Conservation (phyloP, 2,329 filamentous ascomycete genomes). For the Xylariaceae sp. region DNA sequence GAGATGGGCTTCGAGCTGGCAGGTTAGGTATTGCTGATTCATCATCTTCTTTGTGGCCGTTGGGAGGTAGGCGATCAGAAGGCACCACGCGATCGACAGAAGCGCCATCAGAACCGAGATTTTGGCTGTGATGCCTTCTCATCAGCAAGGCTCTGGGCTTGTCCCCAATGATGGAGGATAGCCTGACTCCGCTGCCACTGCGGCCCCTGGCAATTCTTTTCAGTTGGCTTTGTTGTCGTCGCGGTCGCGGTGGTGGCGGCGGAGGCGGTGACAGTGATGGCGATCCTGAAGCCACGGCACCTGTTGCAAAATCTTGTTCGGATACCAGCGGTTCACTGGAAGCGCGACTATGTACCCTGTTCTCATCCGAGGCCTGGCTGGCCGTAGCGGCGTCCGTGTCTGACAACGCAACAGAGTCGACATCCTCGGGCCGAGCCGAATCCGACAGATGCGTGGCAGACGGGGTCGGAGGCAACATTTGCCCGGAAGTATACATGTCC, state of each 20-base stretch:
- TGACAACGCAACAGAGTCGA: constrained; percentile 13
- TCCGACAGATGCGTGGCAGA: constrained; percentile 17
- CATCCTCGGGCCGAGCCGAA: constrained; percentile 12
- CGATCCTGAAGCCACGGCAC: background rate
- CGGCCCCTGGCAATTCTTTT: constrained; percentile 40
- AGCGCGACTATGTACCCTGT: constrained; percentile 26
- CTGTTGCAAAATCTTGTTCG: constrained; percentile 26
- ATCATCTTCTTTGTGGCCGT: background rate
- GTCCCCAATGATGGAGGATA: constrained; percentile 22
- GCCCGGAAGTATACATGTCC: constrained; percentile 46
- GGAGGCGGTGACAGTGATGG: too few relatives aligned
- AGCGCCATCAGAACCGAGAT: constrained; percentile 9
- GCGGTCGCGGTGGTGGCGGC: background rate
- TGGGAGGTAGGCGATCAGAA: background rate
- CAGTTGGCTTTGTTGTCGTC: constrained; percentile 25
- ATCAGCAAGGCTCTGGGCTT: constrained; percentile 31
- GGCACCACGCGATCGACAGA: background rate
- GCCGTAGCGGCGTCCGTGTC: constrained; percentile 19
- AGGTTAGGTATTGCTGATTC: background rate
- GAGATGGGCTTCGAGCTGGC: background rate
- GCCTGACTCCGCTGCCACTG: constrained; percentile 32
- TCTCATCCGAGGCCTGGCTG: constrained; percentile 19
- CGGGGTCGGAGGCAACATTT: constrained; percentile 29
- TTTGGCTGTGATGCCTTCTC: constrained; percentile 33
- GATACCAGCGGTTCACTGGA: constrained; percentile 33